Conservation (phyloP, 2,329 filamentous ascomycete species). For the Colletotrichum eremochloae region DNA sequence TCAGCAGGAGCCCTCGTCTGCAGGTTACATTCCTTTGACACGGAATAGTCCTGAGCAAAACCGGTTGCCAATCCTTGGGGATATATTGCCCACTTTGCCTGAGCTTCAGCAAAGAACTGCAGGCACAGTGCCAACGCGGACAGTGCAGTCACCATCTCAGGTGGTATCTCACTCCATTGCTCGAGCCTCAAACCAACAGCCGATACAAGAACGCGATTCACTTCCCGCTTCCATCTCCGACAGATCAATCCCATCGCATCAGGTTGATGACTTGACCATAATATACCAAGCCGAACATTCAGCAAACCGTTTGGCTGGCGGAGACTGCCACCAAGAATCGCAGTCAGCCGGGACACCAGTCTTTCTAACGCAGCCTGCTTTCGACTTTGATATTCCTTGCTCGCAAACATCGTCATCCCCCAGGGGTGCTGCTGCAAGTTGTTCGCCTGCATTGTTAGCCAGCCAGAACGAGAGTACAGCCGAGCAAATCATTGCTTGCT, state of each 20-base stretch:
- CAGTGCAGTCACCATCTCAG: neutral
- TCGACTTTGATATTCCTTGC: conserved; percentile 21
- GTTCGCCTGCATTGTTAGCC: neutral
- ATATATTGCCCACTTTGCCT: neutral
- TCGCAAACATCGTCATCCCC: conserved; percentile 3
- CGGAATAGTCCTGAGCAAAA: conserved; percentile 7
- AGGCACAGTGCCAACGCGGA: neutral
- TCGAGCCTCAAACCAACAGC: conserved; percentile 12
- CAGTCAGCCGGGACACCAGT: conserved; percentile 19
- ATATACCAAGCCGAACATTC: conserved; percentile 13
- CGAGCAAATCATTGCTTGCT: conserved; percentile 14
- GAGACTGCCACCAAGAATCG: neutral
- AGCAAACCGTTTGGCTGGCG: neutral
- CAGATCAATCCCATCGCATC: conserved; percentile 31
- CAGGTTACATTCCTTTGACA: conserved; percentile 8
- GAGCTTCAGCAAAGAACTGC: neutral
- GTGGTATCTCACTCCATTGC: conserved; percentile 10
- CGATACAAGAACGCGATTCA: conserved; percentile 17
- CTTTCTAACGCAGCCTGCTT: conserved; percentile 34
- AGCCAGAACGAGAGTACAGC: neutral
- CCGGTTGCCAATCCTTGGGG: neutral
- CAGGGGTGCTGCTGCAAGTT: neutral
- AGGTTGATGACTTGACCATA: conserved; percentile 20
- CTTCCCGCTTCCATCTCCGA: conserved; percentile 13
- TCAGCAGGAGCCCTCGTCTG: conserved; percentile 1